A percentile compares a stretch with the other conserved stretches of the same genome.
Conservation (phyloP, 768 basidiomycete genomes). For the Krasilnikovozyma curviuscula region DNA sequence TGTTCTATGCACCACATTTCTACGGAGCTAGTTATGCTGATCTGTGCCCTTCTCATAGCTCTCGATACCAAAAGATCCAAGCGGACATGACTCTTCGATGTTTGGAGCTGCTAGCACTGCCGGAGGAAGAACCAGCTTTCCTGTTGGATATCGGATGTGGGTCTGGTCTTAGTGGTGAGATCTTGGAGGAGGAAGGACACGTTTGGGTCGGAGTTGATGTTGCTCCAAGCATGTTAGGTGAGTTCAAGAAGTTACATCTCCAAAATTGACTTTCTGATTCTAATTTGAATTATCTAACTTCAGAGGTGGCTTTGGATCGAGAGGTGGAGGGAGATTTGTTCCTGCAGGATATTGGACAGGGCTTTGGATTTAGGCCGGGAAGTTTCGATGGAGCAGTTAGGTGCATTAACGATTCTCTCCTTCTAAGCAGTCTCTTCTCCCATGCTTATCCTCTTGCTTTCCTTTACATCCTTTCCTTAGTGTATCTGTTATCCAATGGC, state of each 20-base stretch:
- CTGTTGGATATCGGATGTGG: conserved; percentile 94
- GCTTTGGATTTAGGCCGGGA: conserved; percentile 88
- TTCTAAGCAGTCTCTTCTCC: conserved; percentile 13
- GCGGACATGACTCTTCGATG: conserved; percentile 95
- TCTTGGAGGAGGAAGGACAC: conserved; percentile 84
- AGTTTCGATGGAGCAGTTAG: conserved; percentile 97
- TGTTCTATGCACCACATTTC: conserved; percentile 16
- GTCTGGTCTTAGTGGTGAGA: conserved; percentile 88
- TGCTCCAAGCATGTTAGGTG: conserved; percentile 90
- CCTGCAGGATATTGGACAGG: conserved; percentile 92
- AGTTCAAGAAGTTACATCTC: conserved; percentile 18
- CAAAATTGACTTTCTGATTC: background rate
- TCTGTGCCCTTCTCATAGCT: conserved; percentile 31
- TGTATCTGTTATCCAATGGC: conserved; percentile 97
- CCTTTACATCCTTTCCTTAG: conserved; percentile 28
- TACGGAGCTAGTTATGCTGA: background rate
- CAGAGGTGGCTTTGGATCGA: conserved; percentile 86
- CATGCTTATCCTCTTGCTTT: background rate
- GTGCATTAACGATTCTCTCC: conserved; percentile 27
- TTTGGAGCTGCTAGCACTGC: conserved; percentile 68
- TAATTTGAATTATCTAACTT: background rate
- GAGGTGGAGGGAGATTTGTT: conserved; percentile 94
- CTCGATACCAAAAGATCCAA: conserved; percentile 90
- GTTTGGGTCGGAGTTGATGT: conserved; percentile 87
- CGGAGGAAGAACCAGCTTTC: conserved; percentile 58